These are phyloP conservation scores for Podospora anserina DNA, from an alignment of 495 filamentous ascomycete species.

Conservation along the genomic window DNA sequence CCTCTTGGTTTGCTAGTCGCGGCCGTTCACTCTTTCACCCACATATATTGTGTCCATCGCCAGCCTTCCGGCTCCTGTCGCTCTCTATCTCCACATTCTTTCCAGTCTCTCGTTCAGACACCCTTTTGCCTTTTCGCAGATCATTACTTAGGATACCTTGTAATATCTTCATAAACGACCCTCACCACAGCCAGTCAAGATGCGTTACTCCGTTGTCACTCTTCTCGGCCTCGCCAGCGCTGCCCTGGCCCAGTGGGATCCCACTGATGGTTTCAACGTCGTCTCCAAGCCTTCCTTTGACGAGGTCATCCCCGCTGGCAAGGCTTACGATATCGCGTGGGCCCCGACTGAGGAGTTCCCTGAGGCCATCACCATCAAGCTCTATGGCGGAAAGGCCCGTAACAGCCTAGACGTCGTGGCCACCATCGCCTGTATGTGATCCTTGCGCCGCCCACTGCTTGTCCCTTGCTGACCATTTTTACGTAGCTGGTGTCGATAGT, in stretches of 20 bases:
- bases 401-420: constrained; percentile 28
- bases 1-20: constrained; percentile 8
- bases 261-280: constrained; percentile 39
- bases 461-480: constrained; percentile 17
- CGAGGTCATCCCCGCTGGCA: constrained; percentile 40
- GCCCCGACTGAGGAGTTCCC: constrained; percentile 27
- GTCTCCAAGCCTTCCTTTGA: constrained; percentile 35
- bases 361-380: constrained; percentile 37
- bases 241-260: constrained; percentile 37
- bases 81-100: constrained; percentile 15
- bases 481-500: constrained; percentile 32
- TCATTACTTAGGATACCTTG: constrained; percentile 10
- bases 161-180: constrained; percentile 5
- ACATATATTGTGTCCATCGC: constrained; percentile 11
- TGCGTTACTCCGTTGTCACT: constrained; percentile 44
- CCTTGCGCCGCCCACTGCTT: not conserved
- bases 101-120: constrained; percentile 17
- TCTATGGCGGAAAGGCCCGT: constrained; percentile 39
- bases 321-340: constrained; percentile 37
- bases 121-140: not conserved
- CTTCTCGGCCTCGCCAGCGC: constrained; percentile 43
- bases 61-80: constrained; percentile 7
- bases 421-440: constrained; percentile 41
- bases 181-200: constrained; percentile 31
- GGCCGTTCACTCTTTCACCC: constrained; percentile 15